A percentile compares a stretch with the other conserved stretches of the same genome.
These are phyloP conservation scores for Canariomyces notabilis DNA, from an alignment of 2,329 filamentous ascomycete genomes.

Conservation along the genomic window DNA sequence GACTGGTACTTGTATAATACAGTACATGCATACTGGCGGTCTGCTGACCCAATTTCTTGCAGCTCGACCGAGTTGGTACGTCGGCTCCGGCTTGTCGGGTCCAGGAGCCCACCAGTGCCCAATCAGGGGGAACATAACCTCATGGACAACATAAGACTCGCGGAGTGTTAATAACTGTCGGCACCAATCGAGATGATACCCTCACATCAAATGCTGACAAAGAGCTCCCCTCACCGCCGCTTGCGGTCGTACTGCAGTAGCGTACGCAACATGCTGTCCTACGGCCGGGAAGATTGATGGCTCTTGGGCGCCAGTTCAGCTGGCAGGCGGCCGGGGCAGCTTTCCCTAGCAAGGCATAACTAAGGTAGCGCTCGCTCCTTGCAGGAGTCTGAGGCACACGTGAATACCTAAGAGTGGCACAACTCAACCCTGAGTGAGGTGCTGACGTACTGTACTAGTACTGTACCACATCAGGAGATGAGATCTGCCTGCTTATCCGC, in stretches of 20 bases:
- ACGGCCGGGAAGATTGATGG: too few relatives aligned
- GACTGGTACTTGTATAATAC: background rate
- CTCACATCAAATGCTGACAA: background rate
- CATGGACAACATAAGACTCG: background rate
- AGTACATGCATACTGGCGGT: background rate
- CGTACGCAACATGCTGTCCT: background rate
- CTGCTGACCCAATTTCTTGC: background rate
- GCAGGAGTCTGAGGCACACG: background rate
- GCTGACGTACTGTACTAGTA: too few relatives aligned
- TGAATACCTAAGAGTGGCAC: too few relatives aligned
- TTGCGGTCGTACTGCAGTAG: background rate
- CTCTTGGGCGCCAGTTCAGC: background rate
- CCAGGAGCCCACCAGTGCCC: conserved; percentile 1
- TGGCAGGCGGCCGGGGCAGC: background rate
- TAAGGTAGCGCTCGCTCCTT: background rate
- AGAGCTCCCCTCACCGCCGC: background rate
- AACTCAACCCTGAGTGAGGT: too few relatives aligned
- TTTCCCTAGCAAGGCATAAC: background rate
- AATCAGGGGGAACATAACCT: background rate
- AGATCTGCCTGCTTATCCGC: too few relatives aligned
- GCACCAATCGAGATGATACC: background rate
- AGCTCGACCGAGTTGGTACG: conserved; percentile 8
- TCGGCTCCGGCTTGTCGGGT: conserved; percentile 25
- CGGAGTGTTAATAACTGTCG: background rate
- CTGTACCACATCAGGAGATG: too few relatives aligned